Evolutionary conservation across 169 alveolate genomes (phyloP).

Genomic region (Neospora caninum): DNA sequence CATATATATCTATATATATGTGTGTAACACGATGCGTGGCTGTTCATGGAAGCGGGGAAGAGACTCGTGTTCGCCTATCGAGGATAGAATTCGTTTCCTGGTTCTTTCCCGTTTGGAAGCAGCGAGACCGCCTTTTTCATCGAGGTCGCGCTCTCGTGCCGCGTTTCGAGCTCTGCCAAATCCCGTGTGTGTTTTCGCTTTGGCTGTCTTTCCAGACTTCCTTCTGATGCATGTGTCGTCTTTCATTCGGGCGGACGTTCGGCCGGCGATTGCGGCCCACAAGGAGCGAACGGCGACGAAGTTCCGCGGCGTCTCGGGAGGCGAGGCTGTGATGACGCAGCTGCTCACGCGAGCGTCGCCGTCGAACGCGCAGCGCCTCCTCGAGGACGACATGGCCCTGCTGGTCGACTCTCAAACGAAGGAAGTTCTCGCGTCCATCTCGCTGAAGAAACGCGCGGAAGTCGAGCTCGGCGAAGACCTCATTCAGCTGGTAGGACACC

Average conservation of each 20-base stretch:
- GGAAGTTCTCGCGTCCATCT: not conserved
- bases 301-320: slow-evolving; percentile 10
- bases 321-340: slow-evolving; percentile 32
- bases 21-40: no score
- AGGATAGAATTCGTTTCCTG: not conserved
- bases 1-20: not conserved
- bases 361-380: not conserved
- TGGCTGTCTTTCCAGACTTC: not conserved
- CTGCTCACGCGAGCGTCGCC: slow-evolving; percentile 27
- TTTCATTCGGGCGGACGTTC: not conserved
- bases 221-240: slow-evolving; percentile 7
- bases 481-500: not conserved
- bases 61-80: no score
- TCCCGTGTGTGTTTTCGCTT: not conserved
- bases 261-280: not conserved
- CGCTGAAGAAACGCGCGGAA: not conserved
- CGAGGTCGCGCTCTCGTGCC: not conserved
- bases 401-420: not conserved
- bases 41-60: not conserved
- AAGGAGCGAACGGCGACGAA: not conserved
- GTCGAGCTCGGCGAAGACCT: slow-evolving; percentile 25
- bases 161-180: not conserved
- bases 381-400: slow-evolving; percentile 17
- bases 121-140: not conserved
- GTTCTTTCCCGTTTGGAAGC: not conserved